These are phyloP conservation scores for Xerocomus nothofagi DNA, from an alignment of 1,284 basidiomycete genomes.

Conservation along the genomic window DNA sequence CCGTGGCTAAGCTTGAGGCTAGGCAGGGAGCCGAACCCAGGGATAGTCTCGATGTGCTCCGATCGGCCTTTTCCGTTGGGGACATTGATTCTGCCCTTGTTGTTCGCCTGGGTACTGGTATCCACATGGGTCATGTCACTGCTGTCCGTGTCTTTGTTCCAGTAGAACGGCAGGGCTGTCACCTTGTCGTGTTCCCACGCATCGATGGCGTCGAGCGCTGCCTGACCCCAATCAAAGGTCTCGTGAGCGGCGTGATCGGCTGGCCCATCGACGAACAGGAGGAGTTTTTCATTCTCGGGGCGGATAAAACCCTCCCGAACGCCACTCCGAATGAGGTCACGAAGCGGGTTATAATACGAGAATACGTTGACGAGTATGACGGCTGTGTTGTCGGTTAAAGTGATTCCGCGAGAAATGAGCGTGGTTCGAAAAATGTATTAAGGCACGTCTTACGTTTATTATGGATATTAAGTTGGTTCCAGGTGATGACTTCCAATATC, in stretches of 20 bases:
- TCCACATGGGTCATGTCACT: constrained; percentile 35
- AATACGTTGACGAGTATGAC: constrained; percentile 82
- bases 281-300: constrained; percentile 55
- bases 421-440: not conserved
- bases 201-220: constrained; percentile 65
- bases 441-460: constrained; percentile 62
- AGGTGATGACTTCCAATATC: constrained; percentile 88
- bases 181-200: constrained; percentile 50
- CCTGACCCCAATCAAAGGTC: constrained; percentile 75
- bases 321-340: constrained; percentile 66
- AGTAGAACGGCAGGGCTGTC: constrained; percentile 37
- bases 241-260: constrained; percentile 53
- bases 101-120: not conserved
- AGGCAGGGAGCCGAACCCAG: constrained; percentile 27
- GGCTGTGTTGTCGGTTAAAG: constrained; percentile 42
- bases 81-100: not conserved
- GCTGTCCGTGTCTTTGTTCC: constrained; percentile 41
- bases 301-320: constrained; percentile 77
- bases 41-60: constrained; percentile 25
- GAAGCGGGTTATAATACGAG: constrained; percentile 79
- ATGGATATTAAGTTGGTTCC: constrained; percentile 90
- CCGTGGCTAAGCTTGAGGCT: constrained; percentile 29
- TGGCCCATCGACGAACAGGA: constrained; percentile 76
- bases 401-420: not conserved
- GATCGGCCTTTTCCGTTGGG: constrained; percentile 9